Percentiles rank a stretch among this genome's conserved stretches.
Evolutionary conservation across 1,284 basidiomycete genomes (phyloP).

Genomic region (Ustilago shanxiensis): DNA sequence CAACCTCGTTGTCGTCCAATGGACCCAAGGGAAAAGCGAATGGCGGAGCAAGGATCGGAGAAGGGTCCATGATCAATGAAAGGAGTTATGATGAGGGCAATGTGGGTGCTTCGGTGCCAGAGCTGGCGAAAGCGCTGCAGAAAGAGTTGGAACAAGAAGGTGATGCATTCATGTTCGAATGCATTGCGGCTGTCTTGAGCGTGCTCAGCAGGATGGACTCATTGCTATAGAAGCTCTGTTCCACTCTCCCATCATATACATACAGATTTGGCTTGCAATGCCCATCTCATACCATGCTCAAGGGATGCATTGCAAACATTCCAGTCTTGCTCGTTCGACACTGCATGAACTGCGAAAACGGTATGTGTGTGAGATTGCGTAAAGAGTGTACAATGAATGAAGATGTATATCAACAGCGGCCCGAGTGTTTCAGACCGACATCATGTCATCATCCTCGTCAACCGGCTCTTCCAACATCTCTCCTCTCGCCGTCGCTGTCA

Average conservation of each 20-base stretch:
- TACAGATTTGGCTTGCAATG: background rate
- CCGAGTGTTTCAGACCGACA: constrained; percentile 42
- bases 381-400: constrained; percentile 9
- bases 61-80: constrained; percentile 39
- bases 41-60: constrained; percentile 43
- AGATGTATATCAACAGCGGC: background rate
- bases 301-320: no score
- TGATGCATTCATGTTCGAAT: constrained; percentile 59
- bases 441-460: constrained; percentile 57
- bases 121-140: constrained; percentile 59
- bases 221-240: constrained; percentile 30
- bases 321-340: no score
- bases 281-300: background rate
- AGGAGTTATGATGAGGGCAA: constrained; percentile 30
- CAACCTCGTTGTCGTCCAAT: constrained; percentile 30
- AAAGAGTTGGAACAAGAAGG: constrained; percentile 54
- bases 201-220: constrained; percentile 65
- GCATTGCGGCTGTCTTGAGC: constrained; percentile 64
- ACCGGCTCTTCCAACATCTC: constrained; percentile 70
- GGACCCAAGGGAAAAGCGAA: constrained; percentile 24
- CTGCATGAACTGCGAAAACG: background rate
- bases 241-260: background rate
- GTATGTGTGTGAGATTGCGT: constrained; percentile 4
- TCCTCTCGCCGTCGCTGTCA: constrained; percentile 73
- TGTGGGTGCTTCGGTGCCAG: constrained; percentile 50